These are phyloP conservation scores for Penicillium palitans DNA, from an alignment of 2,329 filamentous ascomycete species.

Conservation along the genomic window DNA sequence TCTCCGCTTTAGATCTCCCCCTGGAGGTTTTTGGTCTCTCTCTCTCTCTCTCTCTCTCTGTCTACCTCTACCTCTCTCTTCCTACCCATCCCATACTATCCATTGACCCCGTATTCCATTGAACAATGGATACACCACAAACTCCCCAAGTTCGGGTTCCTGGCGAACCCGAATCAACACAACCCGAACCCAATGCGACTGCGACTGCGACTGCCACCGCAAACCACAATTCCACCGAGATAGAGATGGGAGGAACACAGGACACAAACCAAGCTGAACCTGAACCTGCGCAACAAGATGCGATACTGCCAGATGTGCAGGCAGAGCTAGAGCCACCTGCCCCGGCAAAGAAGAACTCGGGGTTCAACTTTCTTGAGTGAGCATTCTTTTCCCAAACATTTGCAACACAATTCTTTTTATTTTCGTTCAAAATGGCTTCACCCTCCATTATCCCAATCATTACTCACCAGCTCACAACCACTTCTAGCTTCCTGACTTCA, in stretches of 20 bases:
- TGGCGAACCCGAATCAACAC: not conserved
- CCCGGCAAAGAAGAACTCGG: constrained; percentile 22
- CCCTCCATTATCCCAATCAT: not conserved
- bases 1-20: not conserved
- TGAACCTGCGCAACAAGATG: constrained; percentile 24
- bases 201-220: constrained; percentile 19
- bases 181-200: not conserved
- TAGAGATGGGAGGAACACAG: constrained; percentile 29
- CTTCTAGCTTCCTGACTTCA: constrained; percentile 60
- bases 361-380: constrained; percentile 35
- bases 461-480: constrained; percentile 9
- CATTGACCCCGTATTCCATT: too few relatives aligned
- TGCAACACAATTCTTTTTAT: not conserved
- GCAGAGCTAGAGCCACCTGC: constrained; percentile 12
- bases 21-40: not conserved
- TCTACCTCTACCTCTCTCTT: not conserved
- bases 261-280: constrained; percentile 16
- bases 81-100: not conserved
- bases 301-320: constrained; percentile 23
- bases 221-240: constrained; percentile 21
- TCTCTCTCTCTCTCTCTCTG: not conserved
- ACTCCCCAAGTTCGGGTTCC: constrained; percentile 22
- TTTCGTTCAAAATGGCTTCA: not conserved
- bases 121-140: not conserved
- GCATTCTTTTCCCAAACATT: constrained; percentile 1